phyloP scores from a whole-genome alignment of 768 basidiomycete genomes.

The Phaeolepiota aurea region DNA sequence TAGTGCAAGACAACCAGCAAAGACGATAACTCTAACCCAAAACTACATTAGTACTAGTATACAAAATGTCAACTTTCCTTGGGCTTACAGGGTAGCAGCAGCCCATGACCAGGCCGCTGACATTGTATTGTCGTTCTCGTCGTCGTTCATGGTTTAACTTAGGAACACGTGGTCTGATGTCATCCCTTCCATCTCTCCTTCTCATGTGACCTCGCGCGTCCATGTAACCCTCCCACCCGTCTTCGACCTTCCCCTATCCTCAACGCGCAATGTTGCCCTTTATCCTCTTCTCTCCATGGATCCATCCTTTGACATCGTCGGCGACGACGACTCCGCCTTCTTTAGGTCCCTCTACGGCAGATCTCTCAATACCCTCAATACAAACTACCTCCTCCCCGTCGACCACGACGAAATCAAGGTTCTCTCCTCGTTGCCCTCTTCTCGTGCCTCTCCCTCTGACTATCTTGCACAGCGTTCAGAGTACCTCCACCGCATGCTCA shows the following conservation, averaged over 20 bases:
- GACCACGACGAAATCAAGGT: slow-evolving; percentile 63
- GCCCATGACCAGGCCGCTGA: slow-evolving; percentile 23
- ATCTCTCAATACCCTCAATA: slow-evolving; percentile 46
- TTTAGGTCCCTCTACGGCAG: slow-evolving; percentile 48
- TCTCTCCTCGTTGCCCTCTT: slow-evolving; percentile 3
- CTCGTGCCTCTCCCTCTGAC: slow-evolving; percentile 2
- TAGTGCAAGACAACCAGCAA: slow-evolving; percentile 26
- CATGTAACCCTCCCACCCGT: not conserved
- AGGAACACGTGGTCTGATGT: too few species aligned
- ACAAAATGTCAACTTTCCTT: too few species aligned
- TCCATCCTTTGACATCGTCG: not conserved
- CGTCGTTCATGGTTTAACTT: slow-evolving; percentile 2
- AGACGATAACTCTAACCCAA: slow-evolving; percentile 11
- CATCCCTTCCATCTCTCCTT: too few species aligned
- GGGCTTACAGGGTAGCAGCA: slow-evolving; percentile 18
- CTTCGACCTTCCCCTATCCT: not conserved
- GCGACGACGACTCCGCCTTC: slow-evolving; percentile 39
- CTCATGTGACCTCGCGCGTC: not conserved
- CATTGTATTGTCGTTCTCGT: slow-evolving; percentile 3
- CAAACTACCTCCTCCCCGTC: slow-evolving; percentile 53
- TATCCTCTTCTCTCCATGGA: not conserved
- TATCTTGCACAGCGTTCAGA: slow-evolving; percentile 41
- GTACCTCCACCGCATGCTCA: slow-evolving; percentile 55
- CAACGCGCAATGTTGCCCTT: not conserved
- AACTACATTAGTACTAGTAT: slow-evolving; percentile 10